A percentile compares a stretch with the other conserved stretches of the same genome.
These are phyloP conservation scores for Tylopilus balloui DNA, from an alignment of 768 basidiomycete genomes.

Conservation along the genomic window DNA sequence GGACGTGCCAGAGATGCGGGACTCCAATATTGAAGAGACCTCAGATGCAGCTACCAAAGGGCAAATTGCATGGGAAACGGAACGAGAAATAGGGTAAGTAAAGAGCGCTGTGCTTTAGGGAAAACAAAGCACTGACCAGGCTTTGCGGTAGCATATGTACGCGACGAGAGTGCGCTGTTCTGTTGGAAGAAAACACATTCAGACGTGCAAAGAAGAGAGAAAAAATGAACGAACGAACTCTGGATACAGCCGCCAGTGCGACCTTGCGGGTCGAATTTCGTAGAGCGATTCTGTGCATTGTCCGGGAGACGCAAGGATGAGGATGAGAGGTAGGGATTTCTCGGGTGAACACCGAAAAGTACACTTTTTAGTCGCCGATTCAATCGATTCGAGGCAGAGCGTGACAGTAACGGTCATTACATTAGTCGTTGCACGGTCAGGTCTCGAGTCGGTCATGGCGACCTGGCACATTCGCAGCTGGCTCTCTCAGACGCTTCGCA, in stretches of 20 bases:
- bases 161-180: conserved; percentile 50
- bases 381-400: conserved; percentile 21
- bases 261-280: conserved; percentile 79
- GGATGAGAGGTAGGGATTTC: conserved; percentile 40
- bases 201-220: conserved; percentile 1
- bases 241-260: conserved; percentile 61
- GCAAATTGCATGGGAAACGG: conserved; percentile 22
- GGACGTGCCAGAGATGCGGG: conserved; percentile 90
- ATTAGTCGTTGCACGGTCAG: too few species aligned
- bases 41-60: conserved; percentile 85
- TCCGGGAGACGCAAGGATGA: conserved; percentile 42
- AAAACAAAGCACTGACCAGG: conserved; percentile 59
- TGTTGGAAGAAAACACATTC: conserved; percentile 19
- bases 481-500: conserved; percentile 23
- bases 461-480: conserved; percentile 19
- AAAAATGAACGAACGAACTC: conserved; percentile 41
- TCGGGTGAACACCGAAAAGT: conserved; percentile 33
- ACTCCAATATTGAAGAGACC: conserved; percentile 98
- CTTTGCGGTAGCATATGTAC: conserved; percentile 97
- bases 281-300: conserved; percentile 83
- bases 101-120: conserved; percentile 2
- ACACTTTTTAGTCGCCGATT: conserved; percentile 30
- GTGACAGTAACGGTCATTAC: too few species aligned
- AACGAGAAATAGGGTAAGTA: background rate
- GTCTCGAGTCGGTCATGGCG: conserved; percentile 23